Conservation (phyloP, 495 filamentous ascomycete species). For the Pyronema domesticum region DNA sequence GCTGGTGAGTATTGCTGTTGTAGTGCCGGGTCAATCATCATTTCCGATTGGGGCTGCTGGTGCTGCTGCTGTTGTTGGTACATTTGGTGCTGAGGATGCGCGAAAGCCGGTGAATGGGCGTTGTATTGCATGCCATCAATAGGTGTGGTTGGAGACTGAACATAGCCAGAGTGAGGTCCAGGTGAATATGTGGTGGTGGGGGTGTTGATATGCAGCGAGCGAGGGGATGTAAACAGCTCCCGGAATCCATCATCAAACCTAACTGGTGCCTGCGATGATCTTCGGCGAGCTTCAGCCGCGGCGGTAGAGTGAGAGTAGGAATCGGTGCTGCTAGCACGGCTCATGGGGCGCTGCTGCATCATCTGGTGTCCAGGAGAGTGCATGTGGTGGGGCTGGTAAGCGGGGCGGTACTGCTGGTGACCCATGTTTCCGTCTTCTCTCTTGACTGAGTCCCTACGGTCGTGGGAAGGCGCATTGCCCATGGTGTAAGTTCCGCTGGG, state of each 20-base stretch:
- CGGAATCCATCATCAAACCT: constrained; percentile 23
- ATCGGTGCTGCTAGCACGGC: constrained; percentile 9
- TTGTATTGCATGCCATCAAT: constrained; percentile 5
- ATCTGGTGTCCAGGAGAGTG: constrained; percentile 1
- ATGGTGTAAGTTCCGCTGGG: constrained; percentile 8
- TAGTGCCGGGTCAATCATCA: constrained; percentile 22
- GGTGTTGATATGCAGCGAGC: constrained; percentile 11
- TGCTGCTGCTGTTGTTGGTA: constrained; percentile 12
- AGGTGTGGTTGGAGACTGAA: constrained; percentile 5
- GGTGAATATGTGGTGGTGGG: constrained; percentile 7
- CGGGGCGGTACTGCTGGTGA: constrained; percentile 21
- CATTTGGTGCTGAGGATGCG: constrained; percentile 12
- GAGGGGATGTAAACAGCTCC: constrained; percentile 19
- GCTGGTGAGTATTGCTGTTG: constrained; percentile 6
- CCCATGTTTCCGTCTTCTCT: constrained; percentile 12
- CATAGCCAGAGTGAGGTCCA: constrained; percentile 5
- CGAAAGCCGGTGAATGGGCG: background rate
- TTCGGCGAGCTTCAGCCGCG: constrained; percentile 8
- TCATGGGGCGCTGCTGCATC: constrained; percentile 4
- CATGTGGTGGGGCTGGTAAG: constrained; percentile 18
- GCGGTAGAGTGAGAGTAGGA: constrained; percentile 12
- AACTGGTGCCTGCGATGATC: constrained; percentile 7
- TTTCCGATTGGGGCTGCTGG: constrained; percentile 7
- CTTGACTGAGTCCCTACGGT: background rate
- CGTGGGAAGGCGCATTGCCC: constrained; percentile 11